A percentile compares a stretch with the other conserved stretches of the same genome.
Conservation (phyloP, 257 asterid species). For the Voacanga thouarsii region DNA sequence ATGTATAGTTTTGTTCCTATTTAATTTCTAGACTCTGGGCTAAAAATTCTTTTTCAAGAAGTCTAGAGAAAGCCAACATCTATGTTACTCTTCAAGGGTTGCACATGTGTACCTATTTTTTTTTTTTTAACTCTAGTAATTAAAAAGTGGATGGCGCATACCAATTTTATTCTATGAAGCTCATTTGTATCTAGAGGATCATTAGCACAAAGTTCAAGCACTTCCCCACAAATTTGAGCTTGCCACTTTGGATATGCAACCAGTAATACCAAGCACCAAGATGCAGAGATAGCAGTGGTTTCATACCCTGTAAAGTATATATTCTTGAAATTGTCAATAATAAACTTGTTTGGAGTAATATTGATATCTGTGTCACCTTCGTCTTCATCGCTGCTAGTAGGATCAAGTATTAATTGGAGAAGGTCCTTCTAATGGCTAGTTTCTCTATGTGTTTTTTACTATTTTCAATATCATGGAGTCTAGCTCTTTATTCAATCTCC, state of each 20-base stretch:
- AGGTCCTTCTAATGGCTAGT: constrained; percentile 45
- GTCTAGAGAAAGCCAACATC: neutral
- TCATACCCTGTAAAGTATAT: constrained; percentile 73
- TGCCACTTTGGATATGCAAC: constrained; percentile 80
- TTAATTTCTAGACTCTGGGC: neutral
- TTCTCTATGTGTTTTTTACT: constrained; percentile 34
- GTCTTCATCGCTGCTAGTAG: constrained; percentile 45
- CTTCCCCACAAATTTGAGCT: constrained; percentile 64
- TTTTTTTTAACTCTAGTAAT: neutral
- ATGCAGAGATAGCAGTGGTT: constrained; percentile 56
- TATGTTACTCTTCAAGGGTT: neutral
- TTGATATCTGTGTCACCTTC: constrained; percentile 34
- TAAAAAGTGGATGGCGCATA: constrained; percentile 10
- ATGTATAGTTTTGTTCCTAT: neutral
- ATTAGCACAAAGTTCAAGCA: constrained; percentile 49
- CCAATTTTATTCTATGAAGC: constrained; percentile 64
- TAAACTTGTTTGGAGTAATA: constrained; percentile 40
- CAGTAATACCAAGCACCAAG: constrained; percentile 77
- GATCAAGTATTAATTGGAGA: constrained; percentile 48
- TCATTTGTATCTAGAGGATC: constrained; percentile 44
- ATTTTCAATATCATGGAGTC: constrained; percentile 46
- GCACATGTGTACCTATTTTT: neutral
- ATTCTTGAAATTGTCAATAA: constrained; percentile 68
- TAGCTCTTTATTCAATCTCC: constrained; percentile 60
- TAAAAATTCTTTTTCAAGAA: neutral